Percentiles rank a stretch among this genome's conserved stretches.
Conservation (phyloP, 148 eudicot genomes). For the Nepenthes mirabilis region DNA sequence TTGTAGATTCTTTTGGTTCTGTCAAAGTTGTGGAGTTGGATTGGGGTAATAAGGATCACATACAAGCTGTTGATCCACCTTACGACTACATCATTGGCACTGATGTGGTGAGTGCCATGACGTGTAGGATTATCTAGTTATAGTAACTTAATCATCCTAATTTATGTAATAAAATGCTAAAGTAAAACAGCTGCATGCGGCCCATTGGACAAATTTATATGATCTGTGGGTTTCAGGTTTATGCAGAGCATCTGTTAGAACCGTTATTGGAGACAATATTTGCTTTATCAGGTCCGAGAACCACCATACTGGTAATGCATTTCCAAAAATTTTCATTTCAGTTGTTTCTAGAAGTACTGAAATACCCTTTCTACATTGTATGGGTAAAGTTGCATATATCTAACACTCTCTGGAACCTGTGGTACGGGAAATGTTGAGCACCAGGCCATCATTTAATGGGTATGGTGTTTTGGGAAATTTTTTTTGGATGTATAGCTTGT, state of each 20-base stretch:
- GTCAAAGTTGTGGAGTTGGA: conserved; percentile 69
- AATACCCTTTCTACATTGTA: too few species aligned
- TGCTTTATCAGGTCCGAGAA: conserved; percentile 79
- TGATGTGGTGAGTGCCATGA: conserved; percentile 60
- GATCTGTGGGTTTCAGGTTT: conserved; percentile 44
- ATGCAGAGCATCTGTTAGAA: conserved; percentile 87
- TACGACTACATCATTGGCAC: conserved; percentile 87
- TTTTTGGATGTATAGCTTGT: neutral
- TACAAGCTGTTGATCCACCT: conserved; percentile 71
- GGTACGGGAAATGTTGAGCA: too few species aligned
- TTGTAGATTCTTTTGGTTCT: conserved; percentile 68
- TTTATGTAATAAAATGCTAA: neutral
- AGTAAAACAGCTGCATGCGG: neutral
- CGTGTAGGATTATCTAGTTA: neutral
- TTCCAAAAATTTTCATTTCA: neutral
- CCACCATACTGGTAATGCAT: conserved; percentile 51
- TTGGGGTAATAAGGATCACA: conserved; percentile 79
- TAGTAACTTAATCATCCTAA: neutral
- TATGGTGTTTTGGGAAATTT: too few species aligned
- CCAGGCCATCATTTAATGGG: too few species aligned
- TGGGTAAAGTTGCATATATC: too few species aligned
- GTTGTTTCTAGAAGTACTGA: neutral
- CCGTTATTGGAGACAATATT: conserved; percentile 69
- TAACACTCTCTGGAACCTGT: too few species aligned
- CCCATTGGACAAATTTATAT: neutral